Base-by-base conservation (phyloP, 2,329 filamentous ascomycete genomes). In the Aspergillus sp. region DNA sequence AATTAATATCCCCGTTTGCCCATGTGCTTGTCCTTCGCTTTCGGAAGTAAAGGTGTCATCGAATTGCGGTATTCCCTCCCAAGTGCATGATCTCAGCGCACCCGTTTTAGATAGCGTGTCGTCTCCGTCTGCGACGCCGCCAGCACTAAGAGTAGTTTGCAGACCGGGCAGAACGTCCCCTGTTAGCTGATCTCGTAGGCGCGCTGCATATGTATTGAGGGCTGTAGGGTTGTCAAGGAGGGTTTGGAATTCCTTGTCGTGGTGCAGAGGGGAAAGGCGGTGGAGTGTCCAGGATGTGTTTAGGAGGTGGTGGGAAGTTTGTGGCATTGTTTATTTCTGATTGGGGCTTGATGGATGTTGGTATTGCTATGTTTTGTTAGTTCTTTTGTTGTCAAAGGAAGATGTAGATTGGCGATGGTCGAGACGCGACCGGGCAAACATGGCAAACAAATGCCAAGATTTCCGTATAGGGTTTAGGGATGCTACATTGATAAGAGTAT, bases 251-350 rank as follows among this genome's bases (percentile, higher is more conserved):
- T 71, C 64, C 38, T 67, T 66, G 48, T 65, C 69, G 55, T 77
- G 72, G 58, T 78, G 72, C 35, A 80, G 69, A n/a, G 76, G 76
- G 3, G 77, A 78, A 7, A 79, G 61, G 53, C 76, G 75, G 58
- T 78, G 75, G 44, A 76, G 62, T n/a, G 65, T 74, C 70, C 75
- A 80, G 23, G 75, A 78, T n/a, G 71, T 72, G 56, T 75, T 73
- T 56, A 77, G 75, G 35, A 80, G 65, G 9, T 75, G 72, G 47
- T 72, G 49, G 22, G 48, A 47, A 13, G 46, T 58, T 30, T 30
- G 25, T 12, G 25, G 4, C 25, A 30, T 30, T 30, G 9, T 30
- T 10, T 30, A 10, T 30, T 7, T 7, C 17, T 49, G 53, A 49
- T 44, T 56, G 48, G 19, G 56, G 55, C 64, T 68, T 68, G 17